Evolutionary conservation across 2,329 filamentous ascomycete species (phyloP).

Genomic region (Aspergillus piperis): DNA sequence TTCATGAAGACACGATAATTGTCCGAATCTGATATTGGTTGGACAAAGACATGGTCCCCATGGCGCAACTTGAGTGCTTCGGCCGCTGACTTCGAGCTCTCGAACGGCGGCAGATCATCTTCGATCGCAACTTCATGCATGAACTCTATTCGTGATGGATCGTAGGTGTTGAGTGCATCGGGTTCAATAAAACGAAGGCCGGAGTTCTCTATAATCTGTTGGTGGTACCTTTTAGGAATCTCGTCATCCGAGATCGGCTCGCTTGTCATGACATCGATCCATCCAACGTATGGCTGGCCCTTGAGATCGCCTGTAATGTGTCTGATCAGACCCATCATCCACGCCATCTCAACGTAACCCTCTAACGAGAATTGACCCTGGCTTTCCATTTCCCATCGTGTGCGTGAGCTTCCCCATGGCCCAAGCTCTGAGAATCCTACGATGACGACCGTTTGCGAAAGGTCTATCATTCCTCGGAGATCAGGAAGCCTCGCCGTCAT

Average conservation of each 20-base stretch:
- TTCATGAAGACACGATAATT: conserved; percentile 70
- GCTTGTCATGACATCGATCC: conserved; percentile 26
- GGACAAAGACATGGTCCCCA: conserved; percentile 16
- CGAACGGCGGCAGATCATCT: conserved; percentile 25
- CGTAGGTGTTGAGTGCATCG: conserved; percentile 60
- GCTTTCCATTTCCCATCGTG: conserved; percentile 98
- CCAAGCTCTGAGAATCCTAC: conserved; percentile 45
- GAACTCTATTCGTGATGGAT: conserved; percentile 67
- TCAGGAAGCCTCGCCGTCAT: conserved; percentile 10
- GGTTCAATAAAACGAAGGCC: conserved; percentile 95
- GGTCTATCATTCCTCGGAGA: conserved; percentile 42
- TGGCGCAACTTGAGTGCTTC: conserved; percentile 39
- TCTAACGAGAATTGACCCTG: conserved; percentile 94
- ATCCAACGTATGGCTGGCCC: conserved; percentile 92
- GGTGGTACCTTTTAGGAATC: conserved; percentile 16
- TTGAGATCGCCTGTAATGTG: conserved; percentile 95
- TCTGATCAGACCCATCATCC: conserved; percentile 99
- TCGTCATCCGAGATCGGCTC: conserved; percentile 18
- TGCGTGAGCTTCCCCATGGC: conserved; percentile 97
- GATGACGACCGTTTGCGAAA: conserved; percentile 41
- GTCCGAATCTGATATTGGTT: conserved; percentile 81
- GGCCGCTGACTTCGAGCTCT: conserved; percentile 17
- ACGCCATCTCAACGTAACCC: conserved; percentile 98
- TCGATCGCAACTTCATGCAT: conserved; percentile 95
- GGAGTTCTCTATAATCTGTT: conserved; percentile 77